Conservation (phyloP, 2,329 filamentous ascomycete species). For the Ophiocordyceps camponoti-floridani region DNA sequence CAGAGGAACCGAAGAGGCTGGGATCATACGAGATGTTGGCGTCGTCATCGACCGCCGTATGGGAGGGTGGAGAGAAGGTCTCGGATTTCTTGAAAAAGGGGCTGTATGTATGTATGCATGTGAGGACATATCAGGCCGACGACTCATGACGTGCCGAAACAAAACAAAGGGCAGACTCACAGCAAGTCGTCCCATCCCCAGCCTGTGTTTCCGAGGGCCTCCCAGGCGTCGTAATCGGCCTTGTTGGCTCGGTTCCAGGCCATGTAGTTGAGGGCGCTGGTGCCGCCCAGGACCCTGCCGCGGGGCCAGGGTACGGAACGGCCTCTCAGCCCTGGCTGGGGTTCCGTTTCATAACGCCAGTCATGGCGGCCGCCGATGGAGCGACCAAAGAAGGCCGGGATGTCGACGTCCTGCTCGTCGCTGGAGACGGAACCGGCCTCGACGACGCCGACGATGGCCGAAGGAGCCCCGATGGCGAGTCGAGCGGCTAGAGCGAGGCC, state of each 20-base stretch:
- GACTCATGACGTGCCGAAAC: neutral
- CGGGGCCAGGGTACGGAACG: conserved; percentile 22
- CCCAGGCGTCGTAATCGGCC: conserved; percentile 38
- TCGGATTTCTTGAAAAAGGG: conserved; percentile 33
- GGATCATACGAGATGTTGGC: conserved; percentile 18
- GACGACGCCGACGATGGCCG: conserved; percentile 13
- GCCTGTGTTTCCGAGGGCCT: conserved; percentile 34
- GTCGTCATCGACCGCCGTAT: conserved; percentile 14
- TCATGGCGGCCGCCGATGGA: conserved; percentile 18
- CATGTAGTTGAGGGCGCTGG: conserved; percentile 42
- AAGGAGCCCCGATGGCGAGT: conserved; percentile 21
- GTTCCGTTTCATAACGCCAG: conserved; percentile 21
- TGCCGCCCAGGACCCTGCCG: conserved; percentile 41
- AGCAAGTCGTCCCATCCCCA: conserved; percentile 33
- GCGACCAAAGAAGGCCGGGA: conserved; percentile 18
- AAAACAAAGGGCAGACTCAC: conserved; percentile 4
- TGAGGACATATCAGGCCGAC: neutral
- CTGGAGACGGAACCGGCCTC: conserved; percentile 15
- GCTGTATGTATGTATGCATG: conserved; percentile 15
- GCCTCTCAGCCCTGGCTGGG: conserved; percentile 18
- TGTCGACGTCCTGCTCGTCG: conserved; percentile 20
- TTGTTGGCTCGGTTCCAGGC: conserved; percentile 28
- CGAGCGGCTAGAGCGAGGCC: conserved; percentile 31
- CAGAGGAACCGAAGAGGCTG: conserved; percentile 21
- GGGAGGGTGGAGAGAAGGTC: conserved; percentile 23